A percentile compares a stretch with the other conserved stretches of the same genome.
phyloP scores from a whole-genome alignment of 2,329 filamentous ascomycete species.

The Aureobasidium sp. region DNA sequence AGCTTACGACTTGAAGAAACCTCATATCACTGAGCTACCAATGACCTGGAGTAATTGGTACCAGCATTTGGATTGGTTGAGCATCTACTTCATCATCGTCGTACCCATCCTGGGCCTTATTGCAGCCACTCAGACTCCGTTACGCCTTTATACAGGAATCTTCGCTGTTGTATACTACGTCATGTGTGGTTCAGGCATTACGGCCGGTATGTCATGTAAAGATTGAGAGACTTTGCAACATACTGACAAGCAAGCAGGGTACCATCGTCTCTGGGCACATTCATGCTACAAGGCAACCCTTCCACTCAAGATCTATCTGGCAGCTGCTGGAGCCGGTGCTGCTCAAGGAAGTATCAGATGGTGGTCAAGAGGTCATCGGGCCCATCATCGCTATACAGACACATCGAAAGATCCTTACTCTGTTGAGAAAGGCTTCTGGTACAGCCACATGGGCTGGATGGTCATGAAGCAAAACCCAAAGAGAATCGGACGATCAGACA shows the following conservation, averaged over 20 bases:
- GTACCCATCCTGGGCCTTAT: slow-evolving; percentile 67
- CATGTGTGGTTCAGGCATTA: slow-evolving; percentile 48
- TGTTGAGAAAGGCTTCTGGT: slow-evolving; percentile 77
- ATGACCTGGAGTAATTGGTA: slow-evolving; percentile 80
- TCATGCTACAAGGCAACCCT: slow-evolving; percentile 69
- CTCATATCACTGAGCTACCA: slow-evolving; percentile 75
- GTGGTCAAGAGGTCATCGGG: slow-evolving; percentile 81
- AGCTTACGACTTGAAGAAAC: slow-evolving; percentile 22
- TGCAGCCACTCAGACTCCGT: slow-evolving; percentile 67
- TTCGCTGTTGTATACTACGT: slow-evolving; percentile 76
- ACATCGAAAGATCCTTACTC: slow-evolving; percentile 89
- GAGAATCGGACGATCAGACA: slow-evolving; percentile 78
- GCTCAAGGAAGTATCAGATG: slow-evolving; percentile 80
- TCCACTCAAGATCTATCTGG: slow-evolving; percentile 73
- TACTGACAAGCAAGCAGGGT: slow-evolving; percentile 36
- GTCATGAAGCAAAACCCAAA: slow-evolving; percentile 89
- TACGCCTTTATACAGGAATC: slow-evolving; percentile 60
- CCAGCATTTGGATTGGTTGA: slow-evolving; percentile 91
- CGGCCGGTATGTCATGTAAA: slow-evolving; percentile 25
- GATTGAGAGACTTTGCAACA: neutral
- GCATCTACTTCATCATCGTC: slow-evolving; percentile 69
- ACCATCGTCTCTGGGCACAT: slow-evolving; percentile 81
- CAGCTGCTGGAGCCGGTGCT: slow-evolving; percentile 70
- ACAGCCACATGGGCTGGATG: slow-evolving; percentile 86
- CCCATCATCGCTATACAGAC: slow-evolving; percentile 86